phyloP scores from a whole-genome alignment of 1,284 basidiomycete genomes.

The Fistulinella cinereoalba region DNA sequence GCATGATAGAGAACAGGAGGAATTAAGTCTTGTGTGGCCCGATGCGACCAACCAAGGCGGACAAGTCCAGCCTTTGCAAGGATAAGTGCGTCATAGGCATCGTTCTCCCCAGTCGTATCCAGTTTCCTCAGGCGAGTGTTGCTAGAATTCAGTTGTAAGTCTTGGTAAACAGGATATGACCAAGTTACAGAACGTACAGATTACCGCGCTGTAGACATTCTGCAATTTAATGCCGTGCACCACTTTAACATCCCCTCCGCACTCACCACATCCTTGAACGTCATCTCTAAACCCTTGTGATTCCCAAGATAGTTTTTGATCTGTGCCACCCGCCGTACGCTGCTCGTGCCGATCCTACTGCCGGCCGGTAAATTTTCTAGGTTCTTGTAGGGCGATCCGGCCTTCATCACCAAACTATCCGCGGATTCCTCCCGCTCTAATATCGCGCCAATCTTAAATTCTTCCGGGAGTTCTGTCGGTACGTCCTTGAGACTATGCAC shows the following conservation, averaged over 20 bases:
- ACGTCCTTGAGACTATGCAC: conserved; percentile 95
- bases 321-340: conserved; percentile 91
- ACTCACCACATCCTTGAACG: conserved; percentile 89
- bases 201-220: conserved; percentile 63
- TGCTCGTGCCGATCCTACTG: conserved; percentile 91
- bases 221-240: too few relatives aligned
- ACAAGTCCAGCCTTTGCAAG: conserved; percentile 93
- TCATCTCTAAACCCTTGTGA: conserved; percentile 38
- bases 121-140: conserved; percentile 91
- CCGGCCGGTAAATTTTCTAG: conserved; percentile 87
- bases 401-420: conserved; percentile 88
- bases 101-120: conserved; percentile 65
- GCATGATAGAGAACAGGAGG: conserved; percentile 83
- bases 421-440: conserved; percentile 87
- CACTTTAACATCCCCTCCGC: too few relatives aligned
- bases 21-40: conserved; percentile 76
- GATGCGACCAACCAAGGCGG: conserved; percentile 75
- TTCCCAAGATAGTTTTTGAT: conserved; percentile 76
- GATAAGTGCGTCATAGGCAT: conserved; percentile 87
- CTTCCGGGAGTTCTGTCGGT: conserved; percentile 82
- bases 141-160: conserved; percentile 38
- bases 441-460: conserved; percentile 85
- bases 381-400: conserved; percentile 67
- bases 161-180: not conserved
- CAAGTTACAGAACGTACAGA: conserved; percentile 45